These are phyloP conservation scores for Salvia splendens DNA, from an alignment of 257 asterid species.

Conservation along the genomic window DNA sequence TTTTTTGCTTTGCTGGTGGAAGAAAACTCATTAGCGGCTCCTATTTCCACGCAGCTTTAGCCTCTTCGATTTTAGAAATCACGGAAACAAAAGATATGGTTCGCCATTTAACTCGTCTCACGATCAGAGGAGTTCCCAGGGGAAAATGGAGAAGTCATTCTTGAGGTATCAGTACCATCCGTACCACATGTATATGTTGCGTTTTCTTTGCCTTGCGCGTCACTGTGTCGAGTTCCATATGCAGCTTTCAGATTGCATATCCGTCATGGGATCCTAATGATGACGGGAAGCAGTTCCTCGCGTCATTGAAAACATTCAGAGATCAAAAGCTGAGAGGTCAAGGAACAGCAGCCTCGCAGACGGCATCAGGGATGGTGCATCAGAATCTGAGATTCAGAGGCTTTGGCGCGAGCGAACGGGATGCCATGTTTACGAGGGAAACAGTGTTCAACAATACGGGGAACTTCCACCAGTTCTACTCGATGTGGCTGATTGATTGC, in stretches of 20 bases:
- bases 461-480: conserved; percentile 47
- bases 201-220: background rate
- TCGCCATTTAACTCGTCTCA: conserved; percentile 63
- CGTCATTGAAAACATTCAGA: conserved; percentile 55
- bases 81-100: conserved; percentile 80
- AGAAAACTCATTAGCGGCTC: background rate
- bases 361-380: conserved; percentile 41
- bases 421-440: conserved; percentile 47
- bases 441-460: conserved; percentile 35
- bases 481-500: conserved; percentile 66
- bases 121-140: conserved; percentile 84
- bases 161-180: conserved; percentile 55
- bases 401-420: conserved; percentile 39
- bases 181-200: background rate
- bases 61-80: conserved; percentile 74
- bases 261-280: conserved; percentile 84
- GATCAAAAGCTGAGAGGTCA: conserved; percentile 68
- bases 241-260: conserved; percentile 77
- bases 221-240: conserved; percentile 14
- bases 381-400: conserved; percentile 48
- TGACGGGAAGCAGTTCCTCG: conserved; percentile 76
- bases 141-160: conserved; percentile 96
- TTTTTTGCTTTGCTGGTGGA: background rate
- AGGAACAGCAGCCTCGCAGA: conserved; percentile 35
- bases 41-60: conserved; percentile 66